Evolutionary conservation across 139 green algal species (phyloP).

Genomic region (Chlamydomonas eustigma): DNA sequence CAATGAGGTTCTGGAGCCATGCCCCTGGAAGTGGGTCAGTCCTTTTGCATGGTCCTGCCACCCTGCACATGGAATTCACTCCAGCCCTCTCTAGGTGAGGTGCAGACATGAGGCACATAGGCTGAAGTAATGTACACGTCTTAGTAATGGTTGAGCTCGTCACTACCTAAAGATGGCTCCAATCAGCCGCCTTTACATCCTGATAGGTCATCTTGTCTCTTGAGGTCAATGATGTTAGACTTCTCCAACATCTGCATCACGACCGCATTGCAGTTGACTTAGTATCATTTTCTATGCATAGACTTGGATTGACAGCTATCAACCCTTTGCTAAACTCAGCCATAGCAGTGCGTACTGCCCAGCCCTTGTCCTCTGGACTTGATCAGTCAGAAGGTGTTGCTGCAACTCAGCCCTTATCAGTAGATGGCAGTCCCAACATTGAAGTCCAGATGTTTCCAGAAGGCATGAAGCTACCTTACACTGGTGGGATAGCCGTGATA

Average conservation of each 20-base stretch:
- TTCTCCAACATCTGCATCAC: too few species aligned
- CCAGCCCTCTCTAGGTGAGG: neutral
- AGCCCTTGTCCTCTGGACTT: too few species aligned
- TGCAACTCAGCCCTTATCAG: too few species aligned
- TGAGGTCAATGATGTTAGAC: too few species aligned
- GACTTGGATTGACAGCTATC: neutral
- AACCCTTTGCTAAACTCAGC: neutral
- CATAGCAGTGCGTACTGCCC: neutral
- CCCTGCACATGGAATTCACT: neutral
- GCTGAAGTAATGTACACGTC: too few species aligned
- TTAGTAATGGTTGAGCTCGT: too few species aligned
- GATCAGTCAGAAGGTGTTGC: too few species aligned
- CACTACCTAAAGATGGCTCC: too few species aligned
- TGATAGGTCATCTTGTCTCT: too few species aligned
- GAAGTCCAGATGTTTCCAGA: neutral
- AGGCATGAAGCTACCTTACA: neutral
- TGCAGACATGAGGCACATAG: too few species aligned
- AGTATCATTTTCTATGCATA: slow-evolving; percentile 4
- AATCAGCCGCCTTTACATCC: too few species aligned
- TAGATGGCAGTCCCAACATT: neutral
- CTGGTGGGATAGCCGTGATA: neutral
- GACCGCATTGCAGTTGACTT: too few species aligned
- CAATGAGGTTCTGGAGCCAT: neutral
- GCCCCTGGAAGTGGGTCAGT: neutral
- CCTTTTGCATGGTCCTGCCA: neutral